Evolutionary conservation across 805 yeast genomes (phyloP).

Genomic region (Pichia paraexigua): DNA sequence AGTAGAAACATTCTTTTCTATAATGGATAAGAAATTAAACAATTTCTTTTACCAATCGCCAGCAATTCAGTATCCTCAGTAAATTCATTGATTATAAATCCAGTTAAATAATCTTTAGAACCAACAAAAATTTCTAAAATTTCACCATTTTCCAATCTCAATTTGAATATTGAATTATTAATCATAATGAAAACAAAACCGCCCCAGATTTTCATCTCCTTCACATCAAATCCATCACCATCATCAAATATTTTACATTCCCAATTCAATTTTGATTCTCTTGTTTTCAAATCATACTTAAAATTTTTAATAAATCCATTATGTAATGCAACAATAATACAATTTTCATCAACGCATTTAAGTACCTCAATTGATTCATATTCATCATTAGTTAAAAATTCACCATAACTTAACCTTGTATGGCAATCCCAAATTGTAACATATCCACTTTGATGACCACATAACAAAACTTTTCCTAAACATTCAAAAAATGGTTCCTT

Average conservation of each 20-base stretch:
- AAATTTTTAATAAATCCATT: constrained; percentile 15
- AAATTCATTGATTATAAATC: not conserved
- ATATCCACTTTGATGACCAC: constrained; percentile 35
- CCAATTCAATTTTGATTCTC: constrained; percentile 10
- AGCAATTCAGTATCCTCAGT: not conserved
- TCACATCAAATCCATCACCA: not conserved
- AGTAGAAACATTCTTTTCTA: no score
- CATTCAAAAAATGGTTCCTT: constrained; percentile 38
- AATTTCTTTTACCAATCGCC: constrained; percentile 12
- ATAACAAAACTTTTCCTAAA: constrained; percentile 34
- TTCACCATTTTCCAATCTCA: constrained; percentile 8
- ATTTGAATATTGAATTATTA: constrained; percentile 6
- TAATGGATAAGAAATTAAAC: not conserved
- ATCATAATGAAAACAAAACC: constrained; percentile 5
- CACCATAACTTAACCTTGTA: constrained; percentile 18
- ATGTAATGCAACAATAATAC: constrained; percentile 14
- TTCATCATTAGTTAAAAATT: constrained; percentile 11
- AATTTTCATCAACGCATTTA: constrained; percentile 1
- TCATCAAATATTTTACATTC: not conserved
- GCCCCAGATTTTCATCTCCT: not conserved
- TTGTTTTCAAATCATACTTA: constrained; percentile 4
- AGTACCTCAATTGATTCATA: constrained; percentile 1
- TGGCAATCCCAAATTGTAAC: constrained; percentile 37
- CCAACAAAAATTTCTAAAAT: constrained; percentile 11
- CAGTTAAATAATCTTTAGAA: constrained; percentile 6